These are phyloP conservation scores for Nemania abortiva DNA, from an alignment of 2,329 filamentous ascomycete species.

Conservation along the genomic window DNA sequence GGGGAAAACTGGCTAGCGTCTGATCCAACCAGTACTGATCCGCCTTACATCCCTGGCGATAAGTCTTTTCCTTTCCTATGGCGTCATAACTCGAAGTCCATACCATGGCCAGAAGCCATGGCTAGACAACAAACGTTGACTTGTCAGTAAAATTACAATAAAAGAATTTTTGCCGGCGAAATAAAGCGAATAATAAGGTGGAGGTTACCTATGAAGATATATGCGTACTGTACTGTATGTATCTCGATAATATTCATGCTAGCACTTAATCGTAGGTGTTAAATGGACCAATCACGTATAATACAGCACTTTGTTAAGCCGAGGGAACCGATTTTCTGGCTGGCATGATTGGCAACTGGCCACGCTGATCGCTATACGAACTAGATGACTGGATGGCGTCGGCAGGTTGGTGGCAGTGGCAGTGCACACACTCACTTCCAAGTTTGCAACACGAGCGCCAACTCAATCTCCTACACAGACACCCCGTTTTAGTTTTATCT, in stretches of 20 bases:
- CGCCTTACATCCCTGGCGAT: slow-evolving; percentile 19
- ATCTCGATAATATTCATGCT: background rate
- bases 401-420: slow-evolving; percentile 23
- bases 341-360: slow-evolving; percentile 16
- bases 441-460: slow-evolving; percentile 28
- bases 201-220: background rate
- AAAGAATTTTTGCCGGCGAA: background rate
- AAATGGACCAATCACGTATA: background rate
- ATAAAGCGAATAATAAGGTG: background rate
- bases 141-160: background rate
- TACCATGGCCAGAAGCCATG: background rate
- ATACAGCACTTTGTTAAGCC: background rate
- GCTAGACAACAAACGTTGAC: background rate
- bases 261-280: background rate
- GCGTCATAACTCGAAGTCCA: slow-evolving; percentile 16
- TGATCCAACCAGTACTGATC: background rate
- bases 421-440: slow-evolving; percentile 22
- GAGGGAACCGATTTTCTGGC: background rate
- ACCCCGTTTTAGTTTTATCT: background rate
- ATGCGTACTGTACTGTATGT: no score
- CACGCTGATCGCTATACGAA: slow-evolving; percentile 31
- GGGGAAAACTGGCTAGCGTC: background rate
- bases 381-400: slow-evolving; percentile 18
- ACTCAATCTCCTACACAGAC: slow-evolving; percentile 18
- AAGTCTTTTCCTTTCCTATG: slow-evolving; percentile 10